A percentile compares a stretch with the other conserved stretches of the same genome.
phyloP scores from a whole-genome alignment of 1,284 basidiomycete species.

The Amylostereum chailletii region DNA sequence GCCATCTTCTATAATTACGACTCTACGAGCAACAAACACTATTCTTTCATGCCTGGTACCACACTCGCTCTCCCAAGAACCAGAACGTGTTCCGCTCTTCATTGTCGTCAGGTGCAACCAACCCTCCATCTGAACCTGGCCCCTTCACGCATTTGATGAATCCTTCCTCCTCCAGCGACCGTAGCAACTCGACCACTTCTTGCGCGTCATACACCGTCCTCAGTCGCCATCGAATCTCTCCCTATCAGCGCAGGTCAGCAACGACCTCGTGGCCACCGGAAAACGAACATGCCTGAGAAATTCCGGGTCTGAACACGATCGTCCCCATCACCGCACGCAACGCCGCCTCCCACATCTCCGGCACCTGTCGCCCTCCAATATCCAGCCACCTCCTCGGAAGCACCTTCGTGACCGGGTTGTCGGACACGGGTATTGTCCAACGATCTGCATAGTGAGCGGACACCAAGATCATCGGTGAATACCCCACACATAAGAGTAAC shows the following conservation, averaged over 20 bases:
- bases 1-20: neutral
- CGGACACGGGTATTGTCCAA: slow-evolving; percentile 55
- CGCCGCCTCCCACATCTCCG: slow-evolving; percentile 62
- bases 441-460: slow-evolving; percentile 34
- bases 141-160: slow-evolving; percentile 30
- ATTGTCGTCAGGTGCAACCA: slow-evolving; percentile 31
- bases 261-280: neutral
- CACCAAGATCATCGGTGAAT: slow-evolving; percentile 42
- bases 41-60: slow-evolving; percentile 37
- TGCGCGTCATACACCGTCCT: slow-evolving; percentile 64
- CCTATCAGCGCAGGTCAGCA: slow-evolving; percentile 27
- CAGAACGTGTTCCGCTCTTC: slow-evolving; percentile 42
- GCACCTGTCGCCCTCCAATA: slow-evolving; percentile 51
- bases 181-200: slow-evolving; percentile 61
- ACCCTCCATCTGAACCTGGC: slow-evolving; percentile 2
- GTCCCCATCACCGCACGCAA: slow-evolving; percentile 58
- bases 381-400: slow-evolving; percentile 75
- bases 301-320: slow-evolving; percentile 63
- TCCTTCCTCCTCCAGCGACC: slow-evolving; percentile 42
- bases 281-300: slow-evolving; percentile 50
- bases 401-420: slow-evolving; percentile 33
- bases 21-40: neutral
- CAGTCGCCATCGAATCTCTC: slow-evolving; percentile 59
- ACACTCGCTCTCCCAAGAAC: slow-evolving; percentile 35
- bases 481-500: slow-evolving; percentile 62